A percentile compares a stretch with the other conserved stretches of the same genome.
phyloP scores from a whole-genome alignment of 192 early-diverging fungal species.

The Linnemannia schmuckeri region DNA sequence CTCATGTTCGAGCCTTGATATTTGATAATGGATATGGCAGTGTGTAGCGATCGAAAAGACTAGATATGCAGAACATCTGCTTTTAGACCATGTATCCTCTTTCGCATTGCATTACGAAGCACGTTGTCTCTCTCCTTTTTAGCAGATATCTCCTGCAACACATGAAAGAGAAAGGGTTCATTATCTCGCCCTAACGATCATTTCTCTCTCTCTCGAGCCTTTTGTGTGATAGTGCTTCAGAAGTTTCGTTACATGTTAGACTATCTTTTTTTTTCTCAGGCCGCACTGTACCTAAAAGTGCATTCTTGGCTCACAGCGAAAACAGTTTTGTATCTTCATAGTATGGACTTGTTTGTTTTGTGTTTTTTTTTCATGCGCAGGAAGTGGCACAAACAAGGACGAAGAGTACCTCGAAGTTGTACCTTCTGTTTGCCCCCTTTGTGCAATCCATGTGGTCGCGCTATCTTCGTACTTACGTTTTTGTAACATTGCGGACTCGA shows the following conservation, averaged over 20 bases:
- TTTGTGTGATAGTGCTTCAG: neutral
- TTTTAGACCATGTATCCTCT: neutral
- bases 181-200: neutral
- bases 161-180: neutral
- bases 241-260: neutral
- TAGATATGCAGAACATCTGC: neutral
- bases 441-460: neutral
- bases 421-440: neutral
- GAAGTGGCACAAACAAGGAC: neutral
- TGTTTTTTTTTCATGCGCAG: neutral
- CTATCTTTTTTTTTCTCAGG: neutral
- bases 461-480: neutral
- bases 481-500: neutral
- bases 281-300: neutral
- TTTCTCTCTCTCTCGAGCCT: neutral
- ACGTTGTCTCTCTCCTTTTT: neutral
- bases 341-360: neutral
- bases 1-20: neutral
- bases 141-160: neutral
- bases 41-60: too few species aligned
- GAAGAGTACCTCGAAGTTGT: neutral
- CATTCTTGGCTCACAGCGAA: neutral
- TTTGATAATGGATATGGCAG: neutral
- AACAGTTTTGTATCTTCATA: neutral
- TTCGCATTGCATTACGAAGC: neutral